A percentile compares a stretch with the other conserved stretches of the same genome.
phyloP scores from a whole-genome alignment of 495 filamentous ascomycete genomes.

The Aspergillus coremiiformis region DNA sequence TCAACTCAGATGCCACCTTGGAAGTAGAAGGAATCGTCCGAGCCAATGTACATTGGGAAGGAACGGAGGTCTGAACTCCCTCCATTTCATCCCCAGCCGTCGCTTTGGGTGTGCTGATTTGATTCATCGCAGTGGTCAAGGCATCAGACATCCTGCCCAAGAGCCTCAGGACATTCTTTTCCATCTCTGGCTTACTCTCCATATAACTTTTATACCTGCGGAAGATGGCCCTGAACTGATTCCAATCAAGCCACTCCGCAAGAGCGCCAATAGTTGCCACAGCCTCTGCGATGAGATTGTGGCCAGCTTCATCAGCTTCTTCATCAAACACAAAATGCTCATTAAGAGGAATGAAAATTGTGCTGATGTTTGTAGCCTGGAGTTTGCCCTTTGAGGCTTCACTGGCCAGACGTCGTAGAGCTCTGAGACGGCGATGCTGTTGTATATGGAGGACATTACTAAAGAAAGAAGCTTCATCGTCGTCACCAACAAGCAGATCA shows the following conservation, averaged over 20 bases:
- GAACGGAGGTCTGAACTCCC: constrained; percentile 22
- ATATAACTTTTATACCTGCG: constrained; percentile 73
- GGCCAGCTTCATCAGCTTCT: constrained; percentile 65
- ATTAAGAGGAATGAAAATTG: constrained; percentile 83
- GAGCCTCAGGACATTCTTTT: constrained; percentile 78
- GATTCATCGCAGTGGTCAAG: constrained; percentile 47
- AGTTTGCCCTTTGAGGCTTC: constrained; percentile 56
- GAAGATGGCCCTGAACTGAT: constrained; percentile 78
- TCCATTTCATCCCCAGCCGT: constrained; percentile 25
- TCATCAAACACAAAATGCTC: constrained; percentile 89
- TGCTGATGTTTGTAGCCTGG: constrained; percentile 66
- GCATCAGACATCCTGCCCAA: constrained; percentile 74
- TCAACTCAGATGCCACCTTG: constrained; percentile 68
- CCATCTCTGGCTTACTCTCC: constrained; percentile 69
- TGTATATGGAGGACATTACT: constrained; percentile 87
- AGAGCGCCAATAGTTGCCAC: constrained; percentile 66
- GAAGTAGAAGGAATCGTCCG: constrained; percentile 57
- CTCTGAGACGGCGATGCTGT: constrained; percentile 76
- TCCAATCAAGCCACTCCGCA: constrained; percentile 75
- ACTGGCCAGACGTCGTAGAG: constrained; percentile 64
- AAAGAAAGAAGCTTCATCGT: constrained; percentile 91
- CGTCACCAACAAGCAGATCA: constrained; percentile 62
- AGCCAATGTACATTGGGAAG: constrained; percentile 45
- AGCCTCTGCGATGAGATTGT: constrained; percentile 78
- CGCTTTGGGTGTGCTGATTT: constrained; percentile 28